Evolutionary conservation across 83 land plant genomes (phyloP).

Genomic region (Diphasiastrum complanatum): DNA sequence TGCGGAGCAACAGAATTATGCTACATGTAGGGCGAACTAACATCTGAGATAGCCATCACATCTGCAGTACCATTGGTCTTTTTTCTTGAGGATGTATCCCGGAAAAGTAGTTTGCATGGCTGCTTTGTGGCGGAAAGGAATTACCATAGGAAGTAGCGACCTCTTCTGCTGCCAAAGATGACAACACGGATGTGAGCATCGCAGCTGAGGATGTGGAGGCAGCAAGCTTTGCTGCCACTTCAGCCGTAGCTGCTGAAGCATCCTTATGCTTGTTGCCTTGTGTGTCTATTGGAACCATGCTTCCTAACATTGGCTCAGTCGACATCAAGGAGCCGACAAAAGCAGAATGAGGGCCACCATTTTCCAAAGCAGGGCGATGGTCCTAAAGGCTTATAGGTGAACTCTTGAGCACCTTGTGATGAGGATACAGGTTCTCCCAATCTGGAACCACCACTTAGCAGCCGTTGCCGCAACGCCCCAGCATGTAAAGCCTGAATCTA

Average conservation of each 20-base stretch:
- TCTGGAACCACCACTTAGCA: constrained; percentile 27
- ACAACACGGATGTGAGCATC: constrained; percentile 58
- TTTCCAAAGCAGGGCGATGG: no score
- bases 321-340: constrained; percentile 11
- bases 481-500: constrained; percentile 33
- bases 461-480: constrained; percentile 31
- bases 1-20: no score
- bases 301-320: constrained; percentile 9
- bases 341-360: no score
- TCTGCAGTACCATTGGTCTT: no score
- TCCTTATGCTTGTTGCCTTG: constrained; percentile 4
- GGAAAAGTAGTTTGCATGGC: background rate
- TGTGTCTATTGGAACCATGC: constrained; percentile 5
- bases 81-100: background rate
- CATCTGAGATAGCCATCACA: no score
- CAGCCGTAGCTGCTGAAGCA: constrained; percentile 44
- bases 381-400: no score
- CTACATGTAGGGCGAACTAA: no score
- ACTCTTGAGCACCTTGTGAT: no score
- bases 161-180: constrained; percentile 73
- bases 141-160: constrained; percentile 21
- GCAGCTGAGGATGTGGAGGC: constrained; percentile 73
- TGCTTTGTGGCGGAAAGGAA: no score
- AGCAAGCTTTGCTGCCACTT: constrained; percentile 70
- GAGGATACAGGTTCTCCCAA: constrained; percentile 2